These are phyloP conservation scores for Amoeboaphelidium protococcarum DNA, from an alignment of 371 early-diverging fungal genomes.

Conservation along the genomic window DNA sequence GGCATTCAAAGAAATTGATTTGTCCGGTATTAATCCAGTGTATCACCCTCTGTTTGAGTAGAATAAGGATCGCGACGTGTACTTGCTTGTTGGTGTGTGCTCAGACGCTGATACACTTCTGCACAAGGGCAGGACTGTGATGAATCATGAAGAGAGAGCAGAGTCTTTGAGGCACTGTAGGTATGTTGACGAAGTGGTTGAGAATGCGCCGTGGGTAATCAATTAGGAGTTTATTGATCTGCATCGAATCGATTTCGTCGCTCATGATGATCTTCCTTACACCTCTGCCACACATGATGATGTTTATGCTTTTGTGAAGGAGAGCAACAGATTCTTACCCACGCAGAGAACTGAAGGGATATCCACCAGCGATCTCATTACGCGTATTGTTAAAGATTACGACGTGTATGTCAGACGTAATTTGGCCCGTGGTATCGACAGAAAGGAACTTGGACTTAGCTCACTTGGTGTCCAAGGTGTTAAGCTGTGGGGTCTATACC, in stretches of 20 bases:
- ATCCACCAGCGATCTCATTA: slow-evolving; percentile 81
- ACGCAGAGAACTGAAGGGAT: slow-evolving; percentile 80
- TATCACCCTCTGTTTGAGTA: no score
- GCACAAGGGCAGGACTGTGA: slow-evolving; percentile 77
- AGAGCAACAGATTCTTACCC: slow-evolving; percentile 58
- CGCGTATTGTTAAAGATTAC: slow-evolving; percentile 81
- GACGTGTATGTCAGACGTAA: slow-evolving; percentile 76
- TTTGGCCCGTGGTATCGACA: slow-evolving; percentile 63
- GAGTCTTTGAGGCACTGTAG: slow-evolving; percentile 76
- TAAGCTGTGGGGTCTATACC: no score
- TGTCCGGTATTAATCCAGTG: neutral
- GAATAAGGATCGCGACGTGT: neutral
- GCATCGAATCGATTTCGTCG: slow-evolving; percentile 87
- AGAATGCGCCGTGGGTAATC: slow-evolving; percentile 69
- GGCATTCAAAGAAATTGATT: slow-evolving; percentile 36
- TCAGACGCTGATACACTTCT: slow-evolving; percentile 52
- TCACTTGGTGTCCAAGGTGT: no score
- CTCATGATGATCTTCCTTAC: slow-evolving; percentile 91
- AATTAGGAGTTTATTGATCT: slow-evolving; percentile 59
- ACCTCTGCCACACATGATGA: slow-evolving; percentile 46
- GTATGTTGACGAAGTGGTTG: slow-evolving; percentile 85
- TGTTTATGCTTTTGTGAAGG: slow-evolving; percentile 82
- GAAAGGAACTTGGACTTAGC: slow-evolving; percentile 68
- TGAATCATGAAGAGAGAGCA: slow-evolving; percentile 59
- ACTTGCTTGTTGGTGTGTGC: slow-evolving; percentile 23